Evolutionary conservation across 371 early-diverging fungal species (phyloP).

Genomic region (Encephalitozoon intestinalis): DNA sequence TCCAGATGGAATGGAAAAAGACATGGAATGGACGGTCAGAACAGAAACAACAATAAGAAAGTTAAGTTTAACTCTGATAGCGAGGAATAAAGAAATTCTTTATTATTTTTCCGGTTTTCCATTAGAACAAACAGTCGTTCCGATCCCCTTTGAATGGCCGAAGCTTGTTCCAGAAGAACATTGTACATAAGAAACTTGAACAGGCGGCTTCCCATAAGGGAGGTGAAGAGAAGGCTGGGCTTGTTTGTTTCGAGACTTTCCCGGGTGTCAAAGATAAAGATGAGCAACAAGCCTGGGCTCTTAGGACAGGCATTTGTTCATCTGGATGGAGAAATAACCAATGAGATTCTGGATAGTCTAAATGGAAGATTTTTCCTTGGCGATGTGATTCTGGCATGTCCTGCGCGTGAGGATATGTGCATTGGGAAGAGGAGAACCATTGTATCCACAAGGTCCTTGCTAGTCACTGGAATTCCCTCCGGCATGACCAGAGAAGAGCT

Average conservation of each 20-base stretch:
- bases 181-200: slow-evolving; percentile 5
- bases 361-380: neutral
- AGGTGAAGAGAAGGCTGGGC: neutral
- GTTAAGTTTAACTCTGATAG: slow-evolving; percentile 1
- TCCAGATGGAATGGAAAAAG: neutral
- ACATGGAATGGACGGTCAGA: neutral
- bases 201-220: neutral
- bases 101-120: neutral
- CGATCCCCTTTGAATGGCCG: neutral
- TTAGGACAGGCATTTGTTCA: neutral
- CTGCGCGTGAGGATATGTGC: neutral
- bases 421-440: neutral
- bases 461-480: neutral
- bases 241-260: neutral
- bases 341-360: neutral
- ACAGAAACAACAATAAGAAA: neutral
- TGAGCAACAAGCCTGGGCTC: neutral
- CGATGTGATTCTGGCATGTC: neutral
- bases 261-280: neutral
- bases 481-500: neutral
- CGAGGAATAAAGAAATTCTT: slow-evolving; percentile 2
- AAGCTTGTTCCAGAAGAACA: neutral
- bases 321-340: neutral
- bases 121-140: neutral
- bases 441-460: neutral